Evolutionary conservation across 2,329 filamentous ascomycete genomes (phyloP), one percentile per base, ranked within the genome.

Genomic region (Colletotrichum sp.): DNA sequence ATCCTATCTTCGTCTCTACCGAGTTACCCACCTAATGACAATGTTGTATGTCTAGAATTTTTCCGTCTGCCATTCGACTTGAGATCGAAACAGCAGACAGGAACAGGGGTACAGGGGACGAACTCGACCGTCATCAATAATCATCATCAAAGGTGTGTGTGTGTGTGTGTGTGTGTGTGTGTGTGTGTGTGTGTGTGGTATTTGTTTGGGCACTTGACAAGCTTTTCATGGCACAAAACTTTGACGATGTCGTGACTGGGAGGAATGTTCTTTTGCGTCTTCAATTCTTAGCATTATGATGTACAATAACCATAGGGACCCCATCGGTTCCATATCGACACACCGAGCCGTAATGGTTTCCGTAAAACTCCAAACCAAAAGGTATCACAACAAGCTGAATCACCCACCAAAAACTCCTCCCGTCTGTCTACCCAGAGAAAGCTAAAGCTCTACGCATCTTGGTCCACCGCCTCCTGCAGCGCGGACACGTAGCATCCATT

Each of bases 301-400:
- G 60, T 65, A 66, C 34, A 59, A n/a, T 52, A 62, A 64, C 39
- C 71, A 52, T 44, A 30, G 72, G 57, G 65, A 34, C n/a, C 67
- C 34, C 24, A 59, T 28, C 16, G 55, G 55, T 28, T 16, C 16
- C 55, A 24, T 18, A 15, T 59, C 24, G 15, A 26, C 55, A 59
- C 24, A 59, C 69, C 21, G 16, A 32, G 32, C 18, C 52, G n/a
- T 18, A 49, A n/a, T 72, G 18, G 39, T 68, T 49, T 39, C 71
- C 65, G 8, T 69, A 18, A 74, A 52, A 76, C 71, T 74, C 65
- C 74, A 26, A 62, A 69, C 57, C 63, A 64, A 69, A 60, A 74
- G 74, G 70, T 76, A 74, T 69, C 64, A 69, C 63, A 60, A 16
- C 52, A 69, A 28, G 39, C 49, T 65, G 39, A 57, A 73, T 24